phyloP scores from a whole-genome alignment of 2,329 filamentous ascomycete genomes.

The Fusarium protoensiforme region DNA sequence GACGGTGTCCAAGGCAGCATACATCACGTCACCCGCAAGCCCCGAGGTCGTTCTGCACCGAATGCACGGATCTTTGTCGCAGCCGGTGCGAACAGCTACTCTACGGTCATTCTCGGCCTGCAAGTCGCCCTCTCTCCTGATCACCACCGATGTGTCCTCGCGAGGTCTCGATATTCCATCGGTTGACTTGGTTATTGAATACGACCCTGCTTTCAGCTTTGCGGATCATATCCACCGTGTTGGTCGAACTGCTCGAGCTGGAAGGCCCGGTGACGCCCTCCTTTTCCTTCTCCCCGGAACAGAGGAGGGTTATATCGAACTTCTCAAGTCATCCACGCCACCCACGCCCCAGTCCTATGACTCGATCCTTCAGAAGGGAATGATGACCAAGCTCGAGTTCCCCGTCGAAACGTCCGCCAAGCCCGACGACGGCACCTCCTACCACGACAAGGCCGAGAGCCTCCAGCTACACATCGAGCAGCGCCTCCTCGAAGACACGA shows the following conservation, averaged over 20 bases:
- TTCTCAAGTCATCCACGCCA: slow-evolving; percentile 67
- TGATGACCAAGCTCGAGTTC: slow-evolving; percentile 69
- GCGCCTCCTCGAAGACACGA: slow-evolving; percentile 68
- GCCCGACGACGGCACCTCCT: slow-evolving; percentile 55
- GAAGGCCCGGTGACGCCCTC: slow-evolving; percentile 84
- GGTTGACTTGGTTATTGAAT: slow-evolving; percentile 94
- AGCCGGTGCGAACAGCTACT: slow-evolving; percentile 87
- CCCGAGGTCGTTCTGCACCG: slow-evolving; percentile 79
- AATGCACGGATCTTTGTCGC: slow-evolving; percentile 91
- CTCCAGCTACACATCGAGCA: slow-evolving; percentile 71
- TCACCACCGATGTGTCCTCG: slow-evolving; percentile 96
- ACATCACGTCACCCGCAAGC: slow-evolving; percentile 81
- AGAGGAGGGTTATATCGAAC: slow-evolving; percentile 89
- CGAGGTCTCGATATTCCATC: slow-evolving; percentile 95
- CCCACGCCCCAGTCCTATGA: slow-evolving; percentile 65
- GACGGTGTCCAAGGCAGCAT: slow-evolving; percentile 76
- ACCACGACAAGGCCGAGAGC: slow-evolving; percentile 64
- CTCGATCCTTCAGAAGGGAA: slow-evolving; percentile 71
- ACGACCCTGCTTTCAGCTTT: slow-evolving; percentile 92
- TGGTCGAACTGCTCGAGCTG: slow-evolving; percentile 92
- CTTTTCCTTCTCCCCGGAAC: slow-evolving; percentile 91
- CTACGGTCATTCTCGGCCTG: slow-evolving; percentile 82
- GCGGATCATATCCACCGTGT: slow-evolving; percentile 96
- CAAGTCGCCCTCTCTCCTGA: slow-evolving; percentile 80
- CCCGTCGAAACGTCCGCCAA: slow-evolving; percentile 75